These are phyloP conservation scores for Diaporthe longicolla DNA, from an alignment of 2,329 filamentous ascomycete species.

Conservation along the genomic window DNA sequence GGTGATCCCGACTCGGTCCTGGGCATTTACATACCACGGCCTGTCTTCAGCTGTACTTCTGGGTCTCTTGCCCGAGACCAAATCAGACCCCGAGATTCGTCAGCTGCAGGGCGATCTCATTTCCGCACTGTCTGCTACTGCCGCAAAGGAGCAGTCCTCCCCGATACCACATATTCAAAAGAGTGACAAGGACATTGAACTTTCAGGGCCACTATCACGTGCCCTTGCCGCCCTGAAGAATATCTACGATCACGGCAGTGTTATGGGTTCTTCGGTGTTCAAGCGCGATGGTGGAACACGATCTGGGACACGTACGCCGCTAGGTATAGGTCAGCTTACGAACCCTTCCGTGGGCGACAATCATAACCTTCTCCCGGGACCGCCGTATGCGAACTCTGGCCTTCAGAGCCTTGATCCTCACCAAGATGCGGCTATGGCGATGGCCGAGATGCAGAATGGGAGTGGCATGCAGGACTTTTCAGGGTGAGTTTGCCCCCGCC, in stretches of 20 bases:
- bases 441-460: slow-evolving; percentile 76
- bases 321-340: slow-evolving; percentile 49
- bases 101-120: slow-evolving; percentile 76
- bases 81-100: slow-evolving; percentile 73
- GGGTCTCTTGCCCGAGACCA: slow-evolving; percentile 74
- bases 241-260: slow-evolving; percentile 75
- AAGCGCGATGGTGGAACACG: slow-evolving; percentile 64
- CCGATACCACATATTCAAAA: slow-evolving; percentile 67
- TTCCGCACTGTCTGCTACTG: slow-evolving; percentile 73
- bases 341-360: slow-evolving; percentile 40
- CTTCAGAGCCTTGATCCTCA: slow-evolving; percentile 63
- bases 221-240: slow-evolving; percentile 74
- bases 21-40: slow-evolving; percentile 78
- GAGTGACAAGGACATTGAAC: slow-evolving; percentile 72
- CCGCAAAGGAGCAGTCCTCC: slow-evolving; percentile 72
- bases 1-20: slow-evolving; percentile 75
- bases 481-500: slow-evolving; percentile 49
- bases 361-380: slow-evolving; percentile 44
- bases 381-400: slow-evolving; percentile 38
- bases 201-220: slow-evolving; percentile 72
- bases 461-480: slow-evolving; percentile 62
- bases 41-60: slow-evolving; percentile 75
- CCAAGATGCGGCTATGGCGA: slow-evolving; percentile 73
- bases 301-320: slow-evolving; percentile 62
- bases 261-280: slow-evolving; percentile 62